Base-by-base conservation (phyloP, 441 rosid genomes). In the Dalechampia spathulata region DNA sequence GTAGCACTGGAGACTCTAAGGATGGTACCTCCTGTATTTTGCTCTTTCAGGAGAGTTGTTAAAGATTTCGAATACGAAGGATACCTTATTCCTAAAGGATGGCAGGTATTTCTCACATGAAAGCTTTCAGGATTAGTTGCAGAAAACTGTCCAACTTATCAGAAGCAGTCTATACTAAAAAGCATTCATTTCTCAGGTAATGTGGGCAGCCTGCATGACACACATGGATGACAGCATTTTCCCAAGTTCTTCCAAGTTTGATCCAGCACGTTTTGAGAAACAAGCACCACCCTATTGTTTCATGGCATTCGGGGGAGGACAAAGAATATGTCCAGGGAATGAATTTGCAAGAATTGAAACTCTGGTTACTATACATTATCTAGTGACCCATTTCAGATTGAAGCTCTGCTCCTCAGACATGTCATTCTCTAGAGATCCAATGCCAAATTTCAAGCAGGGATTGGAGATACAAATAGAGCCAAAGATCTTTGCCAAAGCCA, bases 341-440 rank as follows among this genome's bases (percentile, higher is more conserved):
- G 82, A 72, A 48, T 74, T 74, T 40, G 73, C 77, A 0, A 71
- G 64, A 67, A 53, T 66, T 5, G 73, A 77, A 67, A 72, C 73
- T 40, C 50, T 74, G 0, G 56, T 50, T 2, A 20, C 72, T 0
- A 58, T 72, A 2, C 75, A 72, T 61, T 39, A 72, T 20, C 5
- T 72, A 49, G 73, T 77, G 36, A 69, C 73, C 23, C 48, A 1
- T 22, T 76, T 69, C 52, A 54, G 36, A 7, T 67, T 66, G 62
- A 55, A 61, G 43, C 50, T 63, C 12, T 25, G 55, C 32, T 7
- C 14, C 20, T 28, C 43, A 0, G 57, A 64, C 16, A 11, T 44
- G 22, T 37, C 62, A 1, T 37, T 46, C 54, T 3, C 39, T 5
- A 68, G 66, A 49, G 49, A 71, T 26, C 74, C 69, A 10, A 0